Conservation (phyloP, 83 land plant species). For the Larix sibirica region DNA sequence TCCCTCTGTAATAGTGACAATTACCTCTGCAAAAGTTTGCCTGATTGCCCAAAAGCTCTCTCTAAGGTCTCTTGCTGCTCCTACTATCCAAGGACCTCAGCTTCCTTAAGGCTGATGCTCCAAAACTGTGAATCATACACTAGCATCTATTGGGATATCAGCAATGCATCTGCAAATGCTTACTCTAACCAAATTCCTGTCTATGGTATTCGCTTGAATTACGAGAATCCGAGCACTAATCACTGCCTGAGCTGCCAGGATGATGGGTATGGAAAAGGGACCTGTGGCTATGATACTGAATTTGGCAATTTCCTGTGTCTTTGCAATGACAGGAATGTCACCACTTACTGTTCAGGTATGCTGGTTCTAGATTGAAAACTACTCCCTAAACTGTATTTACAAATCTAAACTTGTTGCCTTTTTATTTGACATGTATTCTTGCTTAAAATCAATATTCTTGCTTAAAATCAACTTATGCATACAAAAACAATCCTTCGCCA, state of each 20-base stretch:
- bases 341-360: constrained; percentile 55
- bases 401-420: background rate
- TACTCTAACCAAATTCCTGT: constrained; percentile 44
- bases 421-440: background rate
- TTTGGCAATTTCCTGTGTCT: constrained; percentile 49
- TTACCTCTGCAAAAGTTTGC: constrained; percentile 61
- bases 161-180: constrained; percentile 13
- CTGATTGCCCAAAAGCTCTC: constrained; percentile 37
- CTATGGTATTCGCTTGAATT: constrained; percentile 63
- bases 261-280: constrained; percentile 37
- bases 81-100: constrained; percentile 61
- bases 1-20: constrained; percentile 56
- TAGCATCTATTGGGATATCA: constrained; percentile 50
- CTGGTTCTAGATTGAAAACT: background rate
- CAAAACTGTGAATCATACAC: constrained; percentile 52
- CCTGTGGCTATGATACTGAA: constrained; percentile 49
- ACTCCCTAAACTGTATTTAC: background rate
- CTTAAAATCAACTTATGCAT: too few species aligned
- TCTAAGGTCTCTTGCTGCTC: constrained; percentile 38
- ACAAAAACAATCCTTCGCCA: too few species aligned
- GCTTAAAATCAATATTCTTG: too few species aligned
- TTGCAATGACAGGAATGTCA: constrained; percentile 45
- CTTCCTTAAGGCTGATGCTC: constrained; percentile 65
- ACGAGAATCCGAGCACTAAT: constrained; percentile 59
- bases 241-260: constrained; percentile 43